A percentile compares a stretch with the other conserved stretches of the same genome.
These are phyloP conservation scores for Fusarium sp. DNA, from an alignment of 2,329 filamentous ascomycete species.

Conservation along the genomic window DNA sequence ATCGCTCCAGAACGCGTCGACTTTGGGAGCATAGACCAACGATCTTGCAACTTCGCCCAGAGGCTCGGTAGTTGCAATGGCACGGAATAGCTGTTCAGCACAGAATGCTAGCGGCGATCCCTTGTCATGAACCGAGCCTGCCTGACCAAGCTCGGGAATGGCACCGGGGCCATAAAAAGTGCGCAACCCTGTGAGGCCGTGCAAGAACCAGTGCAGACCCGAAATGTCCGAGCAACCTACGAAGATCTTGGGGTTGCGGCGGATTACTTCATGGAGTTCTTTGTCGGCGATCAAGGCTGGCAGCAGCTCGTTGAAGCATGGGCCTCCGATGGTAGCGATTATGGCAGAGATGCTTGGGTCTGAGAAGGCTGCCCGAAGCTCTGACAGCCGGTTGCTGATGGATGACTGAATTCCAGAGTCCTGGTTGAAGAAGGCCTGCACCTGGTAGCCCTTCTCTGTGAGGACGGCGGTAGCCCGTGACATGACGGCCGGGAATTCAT, in stretches of 20 bases:
- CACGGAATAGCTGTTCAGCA: slow-evolving; percentile 52
- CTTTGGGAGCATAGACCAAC: slow-evolving; percentile 48
- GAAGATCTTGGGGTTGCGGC: slow-evolving; percentile 58
- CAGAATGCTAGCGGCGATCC: slow-evolving; percentile 51
- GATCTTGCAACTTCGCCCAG: slow-evolving; percentile 54
- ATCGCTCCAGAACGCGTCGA: slow-evolving; percentile 40
- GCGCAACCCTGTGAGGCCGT: slow-evolving; percentile 56
- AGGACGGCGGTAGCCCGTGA: slow-evolving; percentile 52
- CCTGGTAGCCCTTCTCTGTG: slow-evolving; percentile 52
- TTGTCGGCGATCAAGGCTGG: slow-evolving; percentile 56
- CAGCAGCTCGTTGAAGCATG: slow-evolving; percentile 58
- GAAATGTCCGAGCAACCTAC: slow-evolving; percentile 62
- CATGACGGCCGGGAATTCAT: slow-evolving; percentile 48
- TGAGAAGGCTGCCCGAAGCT: slow-evolving; percentile 57
- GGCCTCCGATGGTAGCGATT: slow-evolving; percentile 59
- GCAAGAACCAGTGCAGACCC: slow-evolving; percentile 60
- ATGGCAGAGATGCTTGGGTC: slow-evolving; percentile 56
- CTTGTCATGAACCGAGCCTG: slow-evolving; percentile 40
- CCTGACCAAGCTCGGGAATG: slow-evolving; percentile 58
- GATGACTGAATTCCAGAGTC: slow-evolving; percentile 52
- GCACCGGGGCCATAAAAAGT: slow-evolving; percentile 62
- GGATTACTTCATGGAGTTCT: slow-evolving; percentile 53
- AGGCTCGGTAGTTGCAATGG: slow-evolving; percentile 46
- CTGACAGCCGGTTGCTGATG: slow-evolving; percentile 56
- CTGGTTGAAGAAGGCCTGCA: slow-evolving; percentile 52